Conservation (phyloP, 2,329 filamentous ascomycete species). For the Orbilia oligospora region DNA sequence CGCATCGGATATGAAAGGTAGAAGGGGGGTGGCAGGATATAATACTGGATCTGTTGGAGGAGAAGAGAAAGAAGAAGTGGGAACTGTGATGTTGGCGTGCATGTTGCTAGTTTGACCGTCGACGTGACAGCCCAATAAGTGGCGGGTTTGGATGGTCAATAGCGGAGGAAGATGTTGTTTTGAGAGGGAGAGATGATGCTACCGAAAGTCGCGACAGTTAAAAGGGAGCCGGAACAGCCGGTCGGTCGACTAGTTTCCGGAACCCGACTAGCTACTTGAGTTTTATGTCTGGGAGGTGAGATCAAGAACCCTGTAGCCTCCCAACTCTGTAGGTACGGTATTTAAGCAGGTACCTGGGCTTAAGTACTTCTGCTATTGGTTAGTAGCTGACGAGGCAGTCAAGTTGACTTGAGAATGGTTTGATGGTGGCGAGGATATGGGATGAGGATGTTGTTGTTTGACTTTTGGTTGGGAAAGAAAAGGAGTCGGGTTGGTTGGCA, state of each 20-base stretch:
- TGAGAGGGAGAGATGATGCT: neutral
- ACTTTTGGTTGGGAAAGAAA: constrained; percentile 2
- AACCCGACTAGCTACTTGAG: constrained; percentile 39
- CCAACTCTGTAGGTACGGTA: neutral
- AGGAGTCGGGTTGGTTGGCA: constrained; percentile 13
- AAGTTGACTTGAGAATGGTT: constrained; percentile 22
- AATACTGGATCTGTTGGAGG: constrained; percentile 83
- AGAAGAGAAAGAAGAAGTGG: constrained; percentile 79
- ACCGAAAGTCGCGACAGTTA: constrained; percentile 19
- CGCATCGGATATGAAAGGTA: constrained; percentile 85
- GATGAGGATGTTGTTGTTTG: constrained; percentile 25
- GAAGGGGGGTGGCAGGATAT: constrained; percentile 77
- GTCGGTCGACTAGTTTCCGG: constrained; percentile 42
- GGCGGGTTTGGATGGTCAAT: constrained; percentile 2
- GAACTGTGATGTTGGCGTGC: constrained; percentile 66
- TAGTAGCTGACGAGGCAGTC: constrained; percentile 9
- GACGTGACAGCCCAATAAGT: constrained; percentile 10
- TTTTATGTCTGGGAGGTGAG: neutral
- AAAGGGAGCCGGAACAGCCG: constrained; percentile 31
- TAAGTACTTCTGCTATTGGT: neutral
- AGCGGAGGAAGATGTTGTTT: constrained; percentile 36
- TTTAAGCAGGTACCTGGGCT: constrained; percentile 1
- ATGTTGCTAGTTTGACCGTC: constrained; percentile 26
- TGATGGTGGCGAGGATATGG: constrained; percentile 27
- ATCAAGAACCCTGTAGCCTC: neutral